Evolutionary conservation across 2,329 filamentous ascomycete genomes (phyloP).

Genomic region (Exserohilum turcica): DNA sequence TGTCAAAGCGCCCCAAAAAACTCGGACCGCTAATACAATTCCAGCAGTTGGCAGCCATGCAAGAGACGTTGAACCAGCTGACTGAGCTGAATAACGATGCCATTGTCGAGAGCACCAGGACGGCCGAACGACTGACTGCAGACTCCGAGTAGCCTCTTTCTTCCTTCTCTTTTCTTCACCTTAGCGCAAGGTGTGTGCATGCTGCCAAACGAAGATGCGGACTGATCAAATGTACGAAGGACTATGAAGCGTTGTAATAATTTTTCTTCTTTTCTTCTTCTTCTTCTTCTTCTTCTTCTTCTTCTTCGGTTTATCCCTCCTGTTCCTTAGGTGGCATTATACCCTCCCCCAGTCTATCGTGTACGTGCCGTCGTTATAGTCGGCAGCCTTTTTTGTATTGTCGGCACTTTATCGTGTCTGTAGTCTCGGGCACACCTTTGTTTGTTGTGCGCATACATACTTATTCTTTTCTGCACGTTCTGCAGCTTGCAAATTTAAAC

Average conservation of each 20-base stretch:
- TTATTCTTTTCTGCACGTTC: too few relatives aligned
- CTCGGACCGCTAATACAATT: slow-evolving; percentile 33
- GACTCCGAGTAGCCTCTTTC: slow-evolving; percentile 29
- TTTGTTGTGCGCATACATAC: too few relatives aligned
- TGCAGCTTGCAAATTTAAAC: too few relatives aligned
- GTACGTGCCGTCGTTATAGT: too few relatives aligned
- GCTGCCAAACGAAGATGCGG: too few relatives aligned
- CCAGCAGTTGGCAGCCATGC: slow-evolving; percentile 49
- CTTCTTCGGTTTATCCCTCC: background rate
- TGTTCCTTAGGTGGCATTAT: slow-evolving; percentile 9
- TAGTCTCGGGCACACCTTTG: too few relatives aligned
- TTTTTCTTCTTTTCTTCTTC: too few relatives aligned
- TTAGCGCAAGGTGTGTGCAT: too few relatives aligned
- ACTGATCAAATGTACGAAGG: background rate
- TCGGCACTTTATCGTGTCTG: too few relatives aligned
- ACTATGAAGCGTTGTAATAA: background rate
- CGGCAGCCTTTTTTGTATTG: background rate
- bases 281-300: background rate
- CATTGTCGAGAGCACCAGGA: slow-evolving; percentile 41
- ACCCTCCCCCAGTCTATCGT: too few relatives aligned
- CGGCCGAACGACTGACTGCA: slow-evolving; percentile 37
- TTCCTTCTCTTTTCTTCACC: background rate
- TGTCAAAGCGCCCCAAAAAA: background rate
- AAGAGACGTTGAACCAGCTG: slow-evolving; percentile 43
- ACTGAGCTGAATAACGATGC: slow-evolving; percentile 44